phyloP scores from a whole-genome alignment of 177 flowering plant species.

The Vitis hybrid region DNA sequence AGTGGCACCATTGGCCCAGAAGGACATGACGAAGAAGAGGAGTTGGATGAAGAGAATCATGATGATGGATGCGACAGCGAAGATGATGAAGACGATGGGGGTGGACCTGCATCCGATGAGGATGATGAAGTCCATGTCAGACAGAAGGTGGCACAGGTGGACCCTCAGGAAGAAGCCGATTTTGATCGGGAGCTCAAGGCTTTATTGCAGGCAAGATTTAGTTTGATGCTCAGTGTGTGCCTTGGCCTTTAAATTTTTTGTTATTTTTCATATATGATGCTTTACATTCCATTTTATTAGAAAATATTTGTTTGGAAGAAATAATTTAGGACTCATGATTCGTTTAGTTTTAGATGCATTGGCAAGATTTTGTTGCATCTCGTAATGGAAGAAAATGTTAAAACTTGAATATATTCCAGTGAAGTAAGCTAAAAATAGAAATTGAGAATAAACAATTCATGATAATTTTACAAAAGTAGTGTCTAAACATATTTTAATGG shows the following conservation, averaged over 20 bases:
- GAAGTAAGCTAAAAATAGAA: no score
- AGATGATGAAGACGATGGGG: constrained; percentile 68
- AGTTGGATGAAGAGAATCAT: constrained; percentile 57
- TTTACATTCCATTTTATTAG: background rate
- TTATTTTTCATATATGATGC: no score
- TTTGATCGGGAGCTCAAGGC: constrained; percentile 88
- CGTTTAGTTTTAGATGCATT: no score
- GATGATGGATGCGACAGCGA: constrained; percentile 60
- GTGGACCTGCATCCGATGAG: constrained; percentile 74
- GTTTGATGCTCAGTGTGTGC: no score
- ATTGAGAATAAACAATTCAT: no score
- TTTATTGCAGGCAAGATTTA: constrained; percentile 60
- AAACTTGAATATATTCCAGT: no score
- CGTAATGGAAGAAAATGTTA: no score
- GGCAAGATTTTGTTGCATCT: no score
- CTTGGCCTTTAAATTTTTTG: background rate
- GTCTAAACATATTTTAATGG: no score
- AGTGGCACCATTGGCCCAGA: constrained; percentile 64
- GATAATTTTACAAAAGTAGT: no score
- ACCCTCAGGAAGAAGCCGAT: constrained; percentile 80
- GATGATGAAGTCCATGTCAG: constrained; percentile 89
- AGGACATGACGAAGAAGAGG: constrained; percentile 69
- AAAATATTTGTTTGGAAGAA: background rate
- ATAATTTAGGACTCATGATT: no score
- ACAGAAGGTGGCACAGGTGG: constrained; percentile 62